A percentile compares a stretch with the other conserved stretches of the same genome.
Evolutionary conservation across 192 early-diverging fungal species (phyloP).

Genomic region (Coemansia sp.): DNA sequence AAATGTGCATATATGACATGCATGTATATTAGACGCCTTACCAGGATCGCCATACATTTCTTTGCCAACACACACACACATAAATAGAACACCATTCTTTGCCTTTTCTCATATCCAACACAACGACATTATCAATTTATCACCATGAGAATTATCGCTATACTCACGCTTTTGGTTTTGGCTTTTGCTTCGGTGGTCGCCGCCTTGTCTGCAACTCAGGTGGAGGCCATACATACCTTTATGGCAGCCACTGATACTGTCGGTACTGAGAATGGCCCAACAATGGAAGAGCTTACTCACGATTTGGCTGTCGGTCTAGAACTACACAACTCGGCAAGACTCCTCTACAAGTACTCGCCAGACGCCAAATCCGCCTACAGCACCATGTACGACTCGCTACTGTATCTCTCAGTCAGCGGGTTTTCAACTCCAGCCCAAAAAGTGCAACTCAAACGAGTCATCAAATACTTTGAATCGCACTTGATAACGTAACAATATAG

Average conservation of each 20-base stretch:
- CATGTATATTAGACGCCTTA: not conserved
- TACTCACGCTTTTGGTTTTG: not conserved
- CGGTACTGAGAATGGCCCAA: slow-evolving; percentile 23
- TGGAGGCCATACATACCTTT: slow-evolving; percentile 35
- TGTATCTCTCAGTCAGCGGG: slow-evolving; percentile 37
- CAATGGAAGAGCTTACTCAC: slow-evolving; percentile 45
- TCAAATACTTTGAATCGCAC: slow-evolving; percentile 39
- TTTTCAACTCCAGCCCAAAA: slow-evolving; percentile 40
- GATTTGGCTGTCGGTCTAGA: slow-evolving; percentile 38
- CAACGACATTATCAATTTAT: not conserved
- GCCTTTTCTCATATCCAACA: not conserved
- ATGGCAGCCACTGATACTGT: slow-evolving; percentile 23
- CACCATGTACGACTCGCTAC: slow-evolving; percentile 41
- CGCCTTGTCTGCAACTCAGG: slow-evolving; percentile 27
- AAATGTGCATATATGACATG: not conserved
- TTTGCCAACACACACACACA: not conserved
- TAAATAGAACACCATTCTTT: not conserved
- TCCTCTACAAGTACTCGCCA: slow-evolving; percentile 52
- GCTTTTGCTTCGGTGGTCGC: slow-evolving; percentile 11
- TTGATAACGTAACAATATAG: not conserved
- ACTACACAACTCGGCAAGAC: slow-evolving; percentile 32
- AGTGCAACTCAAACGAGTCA: slow-evolving; percentile 28
- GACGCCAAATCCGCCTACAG: slow-evolving; percentile 38
- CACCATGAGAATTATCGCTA: not conserved
- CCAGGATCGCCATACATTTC: slow-evolving; percentile 3